phyloP scores from a whole-genome alignment of 306 rosid species.

The Leucaena leucocephala region DNA sequence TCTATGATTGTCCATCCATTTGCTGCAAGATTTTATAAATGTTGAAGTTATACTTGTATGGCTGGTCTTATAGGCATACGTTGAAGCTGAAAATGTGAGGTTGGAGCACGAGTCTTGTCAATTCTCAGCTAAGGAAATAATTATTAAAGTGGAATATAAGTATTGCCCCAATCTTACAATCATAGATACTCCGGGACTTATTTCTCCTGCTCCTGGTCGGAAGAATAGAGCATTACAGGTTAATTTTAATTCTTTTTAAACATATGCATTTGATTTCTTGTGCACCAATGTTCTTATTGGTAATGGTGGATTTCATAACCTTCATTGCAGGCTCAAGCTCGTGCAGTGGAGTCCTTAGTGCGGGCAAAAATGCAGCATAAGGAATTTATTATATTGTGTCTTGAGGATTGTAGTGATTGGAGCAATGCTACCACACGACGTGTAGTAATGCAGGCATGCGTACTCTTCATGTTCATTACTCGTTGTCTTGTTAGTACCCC shows the following conservation, averaged over 20 bases:
- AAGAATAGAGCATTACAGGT: slow-evolving; percentile 81
- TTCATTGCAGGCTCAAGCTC: slow-evolving; percentile 65
- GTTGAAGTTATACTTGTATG: neutral
- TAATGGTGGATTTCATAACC: neutral
- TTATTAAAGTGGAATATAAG: slow-evolving; percentile 77
- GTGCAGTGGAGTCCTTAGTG: slow-evolving; percentile 86
- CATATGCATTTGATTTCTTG: neutral
- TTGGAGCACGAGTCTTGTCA: slow-evolving; percentile 74
- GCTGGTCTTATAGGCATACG: slow-evolving; percentile 51
- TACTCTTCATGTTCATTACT: neutral
- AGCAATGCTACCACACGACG: slow-evolving; percentile 89
- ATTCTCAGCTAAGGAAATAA: slow-evolving; percentile 84
- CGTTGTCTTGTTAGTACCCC: slow-evolving; percentile 3
- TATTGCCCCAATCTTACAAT: slow-evolving; percentile 94
- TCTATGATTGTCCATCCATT: neutral
- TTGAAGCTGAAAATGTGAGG: slow-evolving; percentile 87
- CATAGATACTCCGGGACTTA: slow-evolving; percentile 91
- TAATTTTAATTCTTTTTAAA: neutral
- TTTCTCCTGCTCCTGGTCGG: slow-evolving; percentile 94
- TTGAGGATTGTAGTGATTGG: slow-evolving; percentile 97
- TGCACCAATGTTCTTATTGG: slow-evolving; percentile 3
- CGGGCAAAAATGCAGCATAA: slow-evolving; percentile 94
- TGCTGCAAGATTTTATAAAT: neutral
- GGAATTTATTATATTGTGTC: slow-evolving; percentile 88
- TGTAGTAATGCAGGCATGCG: slow-evolving; percentile 84